Conservation (phyloP, 306 rosid species). For the Amphicarpaea edgeworthii region DNA sequence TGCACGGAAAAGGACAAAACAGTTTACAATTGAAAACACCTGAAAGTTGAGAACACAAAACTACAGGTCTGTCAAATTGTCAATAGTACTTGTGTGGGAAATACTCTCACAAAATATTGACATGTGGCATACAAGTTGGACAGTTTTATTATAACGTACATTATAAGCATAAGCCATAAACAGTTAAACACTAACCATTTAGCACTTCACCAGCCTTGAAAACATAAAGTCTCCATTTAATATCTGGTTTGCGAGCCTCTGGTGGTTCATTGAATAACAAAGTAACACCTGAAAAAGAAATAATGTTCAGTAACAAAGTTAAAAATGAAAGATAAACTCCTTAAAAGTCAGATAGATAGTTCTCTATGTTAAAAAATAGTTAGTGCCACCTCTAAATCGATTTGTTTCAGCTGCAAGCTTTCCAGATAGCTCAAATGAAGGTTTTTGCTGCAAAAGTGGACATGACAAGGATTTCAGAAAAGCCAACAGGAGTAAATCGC, state of each 20-base stretch:
- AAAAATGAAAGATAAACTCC: slow-evolving; percentile 25
- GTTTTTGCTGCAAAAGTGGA: slow-evolving; percentile 82
- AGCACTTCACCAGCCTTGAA: slow-evolving; percentile 96
- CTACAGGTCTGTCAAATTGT: background rate
- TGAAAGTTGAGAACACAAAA: background rate
- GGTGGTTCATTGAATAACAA: slow-evolving; percentile 83
- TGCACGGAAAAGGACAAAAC: background rate
- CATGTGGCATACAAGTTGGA: background rate
- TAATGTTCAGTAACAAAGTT: slow-evolving; percentile 32
- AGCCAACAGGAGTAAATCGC: slow-evolving; percentile 22
- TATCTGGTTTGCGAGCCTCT: slow-evolving; percentile 83
- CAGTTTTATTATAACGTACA: background rate
- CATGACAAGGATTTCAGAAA: slow-evolving; percentile 41
- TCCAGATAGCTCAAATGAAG: slow-evolving; percentile 98
- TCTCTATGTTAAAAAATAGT: background rate
- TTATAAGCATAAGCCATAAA: slow-evolving; percentile 24
- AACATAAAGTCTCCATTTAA: slow-evolving; percentile 96
- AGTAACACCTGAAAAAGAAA: slow-evolving; percentile 72
- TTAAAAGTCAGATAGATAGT: slow-evolving; percentile 15
- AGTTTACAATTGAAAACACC: background rate
- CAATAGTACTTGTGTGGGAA: background rate
- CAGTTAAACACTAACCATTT: slow-evolving; percentile 68
- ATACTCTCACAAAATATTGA: background rate
- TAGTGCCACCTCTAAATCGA: slow-evolving; percentile 75
- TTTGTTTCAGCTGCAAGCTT: slow-evolving; percentile 97